Evolutionary conservation across 805 yeast genomes (phyloP).

Genomic region (Starmerella floricola): DNA sequence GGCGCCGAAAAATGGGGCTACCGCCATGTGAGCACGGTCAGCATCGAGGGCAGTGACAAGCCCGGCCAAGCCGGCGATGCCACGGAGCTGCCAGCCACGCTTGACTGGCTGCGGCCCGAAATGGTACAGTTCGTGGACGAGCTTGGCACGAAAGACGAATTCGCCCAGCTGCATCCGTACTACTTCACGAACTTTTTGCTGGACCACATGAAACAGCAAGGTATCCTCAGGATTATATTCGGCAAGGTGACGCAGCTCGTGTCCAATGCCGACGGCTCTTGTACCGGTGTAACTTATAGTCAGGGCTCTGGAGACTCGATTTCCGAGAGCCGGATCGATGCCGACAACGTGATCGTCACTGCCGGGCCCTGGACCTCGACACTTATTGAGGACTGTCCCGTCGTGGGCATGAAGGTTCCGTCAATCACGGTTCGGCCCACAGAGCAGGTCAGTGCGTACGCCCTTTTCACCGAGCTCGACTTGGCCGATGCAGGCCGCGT

Average conservation of each 20-base stretch:
- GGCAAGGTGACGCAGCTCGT: slow-evolving; percentile 70
- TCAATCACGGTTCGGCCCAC: slow-evolving; percentile 83
- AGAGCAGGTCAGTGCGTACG: slow-evolving; percentile 76
- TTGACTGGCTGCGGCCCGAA: slow-evolving; percentile 63
- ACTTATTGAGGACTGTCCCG: slow-evolving; percentile 84
- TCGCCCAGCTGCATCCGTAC: slow-evolving; percentile 95
- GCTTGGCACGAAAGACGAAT: slow-evolving; percentile 72
- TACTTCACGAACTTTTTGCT: slow-evolving; percentile 78
- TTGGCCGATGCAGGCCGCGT: slow-evolving; percentile 51
- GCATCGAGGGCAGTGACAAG: slow-evolving; percentile 52
- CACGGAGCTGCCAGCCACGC: slow-evolving; percentile 34
- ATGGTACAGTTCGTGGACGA: slow-evolving; percentile 62
- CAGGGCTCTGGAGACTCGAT: slow-evolving; percentile 24
- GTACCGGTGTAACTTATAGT: slow-evolving; percentile 57
- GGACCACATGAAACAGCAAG: slow-evolving; percentile 67
- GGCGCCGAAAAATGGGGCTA: slow-evolving; percentile 93
- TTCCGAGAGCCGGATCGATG: slow-evolving; percentile 32
- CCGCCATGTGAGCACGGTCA: slow-evolving; percentile 73
- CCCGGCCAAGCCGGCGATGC: slow-evolving; percentile 2
- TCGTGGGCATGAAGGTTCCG: slow-evolving; percentile 87
- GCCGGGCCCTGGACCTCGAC: slow-evolving; percentile 97
- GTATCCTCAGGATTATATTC: slow-evolving; percentile 68
- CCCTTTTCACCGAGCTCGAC: slow-evolving; percentile 82
- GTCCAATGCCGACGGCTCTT: slow-evolving; percentile 52
- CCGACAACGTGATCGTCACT: slow-evolving; percentile 69